phyloP scores from a whole-genome alignment of 805 yeast genomes.

The Metschnikowia drakensbergensis region DNA sequence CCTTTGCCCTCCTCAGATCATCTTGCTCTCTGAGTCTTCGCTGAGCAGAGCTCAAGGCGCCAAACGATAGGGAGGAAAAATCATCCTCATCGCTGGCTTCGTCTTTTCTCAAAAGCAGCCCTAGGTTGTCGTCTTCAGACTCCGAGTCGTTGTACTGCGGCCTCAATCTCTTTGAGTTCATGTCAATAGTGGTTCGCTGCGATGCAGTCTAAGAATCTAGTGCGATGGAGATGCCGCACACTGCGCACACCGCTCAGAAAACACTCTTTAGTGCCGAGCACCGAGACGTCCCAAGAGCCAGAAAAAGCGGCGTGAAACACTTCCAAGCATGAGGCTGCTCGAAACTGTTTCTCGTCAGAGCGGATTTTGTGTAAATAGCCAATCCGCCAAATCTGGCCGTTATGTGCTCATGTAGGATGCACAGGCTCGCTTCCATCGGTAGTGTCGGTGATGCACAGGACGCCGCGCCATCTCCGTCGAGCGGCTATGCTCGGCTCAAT shows the following conservation, averaged over 20 bases:
- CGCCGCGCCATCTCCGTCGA: conserved; percentile 2
- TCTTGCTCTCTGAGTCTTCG: conserved; percentile 34
- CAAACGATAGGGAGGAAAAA: conserved; percentile 55
- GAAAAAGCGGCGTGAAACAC: no score
- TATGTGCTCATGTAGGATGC: background rate
- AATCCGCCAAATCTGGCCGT: background rate
- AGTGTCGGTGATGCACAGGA: background rate
- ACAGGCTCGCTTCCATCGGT: background rate
- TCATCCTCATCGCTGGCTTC: conserved; percentile 39
- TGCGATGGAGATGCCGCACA: conserved; percentile 5
- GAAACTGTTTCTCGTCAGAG: no score
- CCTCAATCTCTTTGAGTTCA: conserved; percentile 8
- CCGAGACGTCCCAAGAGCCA: no score
- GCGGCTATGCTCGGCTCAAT: conserved; percentile 3
- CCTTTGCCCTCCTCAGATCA: conserved; percentile 12
- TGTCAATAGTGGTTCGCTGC: background rate
- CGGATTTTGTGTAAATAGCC: no score
- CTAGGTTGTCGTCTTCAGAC: conserved; percentile 19
- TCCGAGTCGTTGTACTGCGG: conserved; percentile 17
- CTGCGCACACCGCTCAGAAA: conserved; percentile 1
- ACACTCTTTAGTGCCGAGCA: background rate
- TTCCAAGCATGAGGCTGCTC: no score
- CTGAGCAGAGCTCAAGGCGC: conserved; percentile 60
- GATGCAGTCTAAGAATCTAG: background rate
- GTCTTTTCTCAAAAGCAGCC: conserved; percentile 12